Evolutionary conservation across 352 stramenopile species (phyloP).

Genomic region (Pythium sp.): DNA sequence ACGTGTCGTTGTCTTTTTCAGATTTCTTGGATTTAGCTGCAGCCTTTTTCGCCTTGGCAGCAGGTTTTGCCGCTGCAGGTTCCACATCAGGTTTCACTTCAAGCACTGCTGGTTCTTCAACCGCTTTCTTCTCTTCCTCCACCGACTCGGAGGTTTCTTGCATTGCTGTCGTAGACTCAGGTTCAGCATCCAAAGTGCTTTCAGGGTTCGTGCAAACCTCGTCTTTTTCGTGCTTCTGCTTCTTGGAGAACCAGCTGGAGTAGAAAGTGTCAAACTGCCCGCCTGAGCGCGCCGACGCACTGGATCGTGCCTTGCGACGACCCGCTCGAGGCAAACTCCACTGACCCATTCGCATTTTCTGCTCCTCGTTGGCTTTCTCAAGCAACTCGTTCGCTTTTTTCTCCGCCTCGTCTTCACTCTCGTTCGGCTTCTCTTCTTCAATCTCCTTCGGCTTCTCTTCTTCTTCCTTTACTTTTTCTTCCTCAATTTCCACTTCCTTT

Average conservation of each 20-base stretch:
- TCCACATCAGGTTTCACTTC: slow-evolving; percentile 1
- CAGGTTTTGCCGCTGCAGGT: not conserved
- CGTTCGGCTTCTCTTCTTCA: slow-evolving; percentile 20
- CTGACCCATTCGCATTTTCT: slow-evolving; percentile 67
- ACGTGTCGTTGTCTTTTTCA: slow-evolving; percentile 17
- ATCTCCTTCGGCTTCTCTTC: slow-evolving; percentile 19
- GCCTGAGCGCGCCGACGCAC: slow-evolving; percentile 34
- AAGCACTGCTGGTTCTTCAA: not conserved
- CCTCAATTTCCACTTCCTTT: slow-evolving; percentile 22
- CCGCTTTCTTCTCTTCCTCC: not conserved
- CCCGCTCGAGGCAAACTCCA: slow-evolving; percentile 61
- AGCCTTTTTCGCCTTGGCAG: not conserved
- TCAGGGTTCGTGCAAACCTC: slow-evolving; percentile 12
- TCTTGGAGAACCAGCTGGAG: slow-evolving; percentile 70
- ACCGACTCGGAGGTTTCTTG: not conserved
- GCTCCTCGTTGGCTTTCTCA: slow-evolving; percentile 36
- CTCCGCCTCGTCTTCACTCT: slow-evolving; percentile 19
- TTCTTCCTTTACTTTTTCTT: slow-evolving; percentile 3
- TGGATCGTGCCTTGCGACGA: slow-evolving; percentile 42
- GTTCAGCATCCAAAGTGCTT: not conserved
- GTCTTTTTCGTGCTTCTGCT: slow-evolving; percentile 35
- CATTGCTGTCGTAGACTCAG: not conserved
- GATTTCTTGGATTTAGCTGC: not conserved
- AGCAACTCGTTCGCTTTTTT: slow-evolving; percentile 20
- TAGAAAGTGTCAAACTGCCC: slow-evolving; percentile 73